Evolutionary conservation across 371 early-diverging fungal species (phyloP).

Genomic region (Fennellomyces sp.): DNA sequence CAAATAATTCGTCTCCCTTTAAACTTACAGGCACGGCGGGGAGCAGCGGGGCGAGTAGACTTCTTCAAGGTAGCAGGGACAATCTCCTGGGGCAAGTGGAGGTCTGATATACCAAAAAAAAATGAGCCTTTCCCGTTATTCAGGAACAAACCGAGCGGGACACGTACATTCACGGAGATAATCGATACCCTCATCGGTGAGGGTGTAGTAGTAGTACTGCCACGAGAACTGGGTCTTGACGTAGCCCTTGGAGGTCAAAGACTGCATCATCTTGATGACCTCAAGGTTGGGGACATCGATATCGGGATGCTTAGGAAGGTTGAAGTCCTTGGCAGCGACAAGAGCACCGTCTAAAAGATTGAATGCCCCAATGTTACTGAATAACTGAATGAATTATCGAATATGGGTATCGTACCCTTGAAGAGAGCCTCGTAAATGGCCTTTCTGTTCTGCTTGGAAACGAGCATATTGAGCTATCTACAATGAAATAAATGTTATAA

Average conservation of each 20-base stretch:
- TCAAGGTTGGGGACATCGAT: constrained; percentile 97
- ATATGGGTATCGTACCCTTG: constrained; percentile 59
- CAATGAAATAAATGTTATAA: not conserved
- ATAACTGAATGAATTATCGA: too few relatives aligned
- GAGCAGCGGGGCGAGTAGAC: constrained; percentile 76
- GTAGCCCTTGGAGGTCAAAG: constrained; percentile 92
- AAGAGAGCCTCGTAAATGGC: constrained; percentile 92
- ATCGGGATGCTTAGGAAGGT: constrained; percentile 93
- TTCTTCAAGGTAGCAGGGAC: constrained; percentile 98
- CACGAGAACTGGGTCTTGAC: constrained; percentile 98
- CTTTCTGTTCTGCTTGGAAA: constrained; percentile 96
- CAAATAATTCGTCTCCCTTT: not conserved
- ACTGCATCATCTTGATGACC: constrained; percentile 99
- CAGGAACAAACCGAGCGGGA: too few relatives aligned
- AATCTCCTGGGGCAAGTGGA: constrained; percentile 96
- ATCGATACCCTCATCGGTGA: constrained; percentile 97
- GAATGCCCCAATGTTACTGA: constrained; percentile 14
- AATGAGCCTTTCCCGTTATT: not conserved
- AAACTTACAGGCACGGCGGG: constrained; percentile 66
- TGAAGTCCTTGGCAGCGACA: constrained; percentile 98
- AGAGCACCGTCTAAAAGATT: constrained; percentile 91
- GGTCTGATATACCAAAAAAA: constrained; percentile 54
- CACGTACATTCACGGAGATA: constrained; percentile 89
- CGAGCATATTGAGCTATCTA: constrained; percentile 73
- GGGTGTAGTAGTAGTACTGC: constrained; percentile 99